Percentiles rank a stretch among this genome's conserved stretches.
phyloP scores from a whole-genome alignment of 2,329 filamentous ascomycete genomes.

The Epicoccum sorghinum region DNA sequence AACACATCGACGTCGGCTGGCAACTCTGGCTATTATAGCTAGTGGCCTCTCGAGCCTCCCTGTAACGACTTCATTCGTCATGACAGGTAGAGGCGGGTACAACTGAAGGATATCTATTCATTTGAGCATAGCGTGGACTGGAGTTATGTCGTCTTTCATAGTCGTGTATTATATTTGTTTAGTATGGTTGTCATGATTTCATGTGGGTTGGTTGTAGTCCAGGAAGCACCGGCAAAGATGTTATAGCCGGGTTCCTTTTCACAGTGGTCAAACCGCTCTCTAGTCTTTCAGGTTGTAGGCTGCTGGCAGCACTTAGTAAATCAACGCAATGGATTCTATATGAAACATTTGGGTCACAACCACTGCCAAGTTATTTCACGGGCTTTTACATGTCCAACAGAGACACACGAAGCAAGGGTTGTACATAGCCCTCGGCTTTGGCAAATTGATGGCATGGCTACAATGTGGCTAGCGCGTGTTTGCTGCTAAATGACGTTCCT shows the following conservation, averaged over 20 bases:
- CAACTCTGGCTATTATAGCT: constrained; percentile 4
- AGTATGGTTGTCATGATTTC: no score
- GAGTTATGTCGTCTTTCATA: constrained; percentile 6
- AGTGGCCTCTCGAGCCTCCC: background rate
- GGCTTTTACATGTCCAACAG: background rate
- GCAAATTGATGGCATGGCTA: constrained; percentile 4
- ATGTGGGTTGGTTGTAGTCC: background rate
- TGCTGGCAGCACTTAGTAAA: background rate
- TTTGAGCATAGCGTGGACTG: background rate
- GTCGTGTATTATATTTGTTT: no score
- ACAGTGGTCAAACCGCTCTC: constrained; percentile 7
- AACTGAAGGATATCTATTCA: constrained; percentile 3
- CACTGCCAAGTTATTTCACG: background rate
- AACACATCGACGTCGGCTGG: constrained; percentile 3
- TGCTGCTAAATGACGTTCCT: constrained; percentile 12
- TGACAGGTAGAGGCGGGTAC: constrained; percentile 10
- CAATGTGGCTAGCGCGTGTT: constrained; percentile 16
- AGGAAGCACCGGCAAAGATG: constrained; percentile 4
- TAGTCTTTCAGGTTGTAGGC: background rate
- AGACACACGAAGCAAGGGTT: constrained; percentile 7
- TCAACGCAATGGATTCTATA: background rate
- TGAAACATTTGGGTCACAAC: background rate
- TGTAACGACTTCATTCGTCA: background rate
- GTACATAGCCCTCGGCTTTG: background rate
- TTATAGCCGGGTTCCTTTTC: constrained; percentile 9